Base-by-base conservation (phyloP, 257 asterid species). In the Solanum virginianum region DNA sequence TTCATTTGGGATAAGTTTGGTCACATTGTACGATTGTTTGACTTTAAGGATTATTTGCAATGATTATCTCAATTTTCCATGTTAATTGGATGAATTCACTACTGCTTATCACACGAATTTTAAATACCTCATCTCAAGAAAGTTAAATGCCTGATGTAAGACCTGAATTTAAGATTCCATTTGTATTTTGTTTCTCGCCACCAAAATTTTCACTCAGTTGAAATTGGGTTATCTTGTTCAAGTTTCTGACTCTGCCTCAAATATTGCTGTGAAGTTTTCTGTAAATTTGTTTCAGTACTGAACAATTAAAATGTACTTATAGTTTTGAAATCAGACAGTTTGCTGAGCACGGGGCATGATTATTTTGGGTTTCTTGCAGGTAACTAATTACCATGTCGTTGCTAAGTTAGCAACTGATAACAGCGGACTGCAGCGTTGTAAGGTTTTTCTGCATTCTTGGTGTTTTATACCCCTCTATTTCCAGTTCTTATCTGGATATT, bases 1-100 rank as follows among this genome's bases (percentile, higher is more conserved):
- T 95, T 95, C 90, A 90, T 95, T 79, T 95, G 98, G 99, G 98
- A 95, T 87, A 85, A 89, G 90, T 95, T 88, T 87, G 98, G 99
- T 85, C 99, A 95, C 90, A 94, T 95, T 93, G 99, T 95, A 89
- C 17, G 94, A 47, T 77, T 36, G 81, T 24, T 87, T 86, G 39
- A 77, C 82, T 51, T 55, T 24, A 26, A 51, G 43, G 10, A 51
- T 77, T 77, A 49, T 51, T 15, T 51, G 17, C 63, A 51, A 15
- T 16, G 16, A 51, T 8, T 51, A 51, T 77, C 45, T 29, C 9
- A 77, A 16, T 9, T 24, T 75, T 51, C 63, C 24, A 51, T 51
- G 82, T 77, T 24, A 51, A 51, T 15, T 77, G 16, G 63, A 49
- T 77, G 16, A 49, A 24, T 55, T 77, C 24, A 26, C 24, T 26